Percentiles rank a stretch among this genome's conserved stretches.
Conservation (phyloP, 73 alveolate genomes). For the Paramecium primaurelia region DNA sequence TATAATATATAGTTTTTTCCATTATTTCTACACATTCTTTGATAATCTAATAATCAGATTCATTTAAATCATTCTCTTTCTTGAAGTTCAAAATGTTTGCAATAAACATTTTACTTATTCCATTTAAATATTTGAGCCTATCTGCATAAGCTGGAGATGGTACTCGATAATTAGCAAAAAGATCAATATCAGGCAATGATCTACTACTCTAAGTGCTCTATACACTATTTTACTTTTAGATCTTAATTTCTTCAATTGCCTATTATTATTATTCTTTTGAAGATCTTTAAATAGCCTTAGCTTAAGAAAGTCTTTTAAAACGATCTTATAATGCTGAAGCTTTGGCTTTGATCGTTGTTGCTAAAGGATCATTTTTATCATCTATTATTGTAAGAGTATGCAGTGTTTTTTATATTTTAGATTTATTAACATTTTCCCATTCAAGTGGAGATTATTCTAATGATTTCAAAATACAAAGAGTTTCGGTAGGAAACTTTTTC, state of each 20-base stretch:
- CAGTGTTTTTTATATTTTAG: background rate
- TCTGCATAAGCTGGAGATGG: constrained; percentile 14
- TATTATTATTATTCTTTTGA: background rate
- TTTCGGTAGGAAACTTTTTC: background rate
- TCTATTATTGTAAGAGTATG: background rate
- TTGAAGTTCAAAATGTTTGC: background rate
- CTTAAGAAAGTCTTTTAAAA: background rate
- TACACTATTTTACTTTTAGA: background rate
- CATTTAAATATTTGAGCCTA: background rate
- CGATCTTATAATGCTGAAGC: background rate
- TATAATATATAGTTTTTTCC: background rate
- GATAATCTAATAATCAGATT: background rate
- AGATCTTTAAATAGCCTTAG: background rate
- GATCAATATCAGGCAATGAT: constrained; percentile 19
- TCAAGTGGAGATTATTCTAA: background rate
- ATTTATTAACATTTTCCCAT: background rate
- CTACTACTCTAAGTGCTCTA: background rate
- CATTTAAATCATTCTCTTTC: background rate
- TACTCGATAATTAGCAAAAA: background rate
- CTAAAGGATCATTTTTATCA: background rate
- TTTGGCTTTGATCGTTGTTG: background rate
- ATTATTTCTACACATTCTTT: background rate
- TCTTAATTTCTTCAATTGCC: background rate
- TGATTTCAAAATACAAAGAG: background rate
- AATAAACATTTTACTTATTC: background rate